Conservation (phyloP, 345 rosid species). For the Citrus reticulata region DNA sequence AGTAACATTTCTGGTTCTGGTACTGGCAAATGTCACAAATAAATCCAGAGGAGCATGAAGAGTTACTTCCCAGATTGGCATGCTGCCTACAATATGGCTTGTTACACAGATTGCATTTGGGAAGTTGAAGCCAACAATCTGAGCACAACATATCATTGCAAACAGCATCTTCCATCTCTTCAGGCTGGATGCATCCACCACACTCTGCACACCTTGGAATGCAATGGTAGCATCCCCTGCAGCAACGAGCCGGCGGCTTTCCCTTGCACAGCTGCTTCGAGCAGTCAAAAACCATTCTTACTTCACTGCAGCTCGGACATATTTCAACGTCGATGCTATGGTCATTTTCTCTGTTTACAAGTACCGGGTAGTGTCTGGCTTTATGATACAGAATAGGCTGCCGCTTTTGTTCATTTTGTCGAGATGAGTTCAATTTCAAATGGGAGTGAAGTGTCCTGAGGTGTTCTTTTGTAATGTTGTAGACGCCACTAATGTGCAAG, state of each 20-base stretch:
- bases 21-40: constrained; percentile 53
- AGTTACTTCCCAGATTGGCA: constrained; percentile 7
- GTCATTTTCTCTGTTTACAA: background rate
- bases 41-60: constrained; percentile 29
- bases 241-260: background rate
- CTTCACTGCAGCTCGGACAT: constrained; percentile 63
- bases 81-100: constrained; percentile 63
- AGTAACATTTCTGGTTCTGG: background rate
- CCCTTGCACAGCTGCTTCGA: constrained; percentile 40
- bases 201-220: constrained; percentile 70
- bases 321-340: constrained; percentile 46
- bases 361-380: constrained; percentile 4
- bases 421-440: constrained; percentile 23
- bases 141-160: constrained; percentile 53
- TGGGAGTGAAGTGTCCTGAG: constrained; percentile 28
- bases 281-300: constrained; percentile 56
- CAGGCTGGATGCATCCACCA: constrained; percentile 38
- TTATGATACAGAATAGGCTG: constrained; percentile 22
- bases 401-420: constrained; percentile 1
- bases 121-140: constrained; percentile 67
- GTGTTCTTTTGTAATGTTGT: constrained; percentile 48
- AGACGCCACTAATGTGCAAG: constrained; percentile 50
- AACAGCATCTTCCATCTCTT: constrained; percentile 46
- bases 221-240: constrained; percentile 53
- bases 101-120: constrained; percentile 71